Evolutionary conservation across 192 early-diverging fungal species (phyloP).

Genomic region (Entrophospora sp.): DNA sequence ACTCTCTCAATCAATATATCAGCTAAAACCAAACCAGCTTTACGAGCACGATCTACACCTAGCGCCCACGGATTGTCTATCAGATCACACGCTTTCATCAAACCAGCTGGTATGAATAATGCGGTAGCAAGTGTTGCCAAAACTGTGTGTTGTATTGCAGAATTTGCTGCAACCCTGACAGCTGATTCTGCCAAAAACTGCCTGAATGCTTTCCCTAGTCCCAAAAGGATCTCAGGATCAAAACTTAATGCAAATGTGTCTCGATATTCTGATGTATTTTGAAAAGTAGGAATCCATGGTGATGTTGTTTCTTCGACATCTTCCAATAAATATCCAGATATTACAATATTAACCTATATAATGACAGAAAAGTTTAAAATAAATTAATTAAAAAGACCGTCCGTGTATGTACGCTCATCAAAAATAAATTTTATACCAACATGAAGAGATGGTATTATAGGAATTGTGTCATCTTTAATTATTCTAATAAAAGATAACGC

Average conservation of each 20-base stretch:
- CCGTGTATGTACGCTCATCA: no score
- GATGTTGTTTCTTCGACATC: slow-evolving; percentile 24
- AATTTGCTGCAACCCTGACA: slow-evolving; percentile 36
- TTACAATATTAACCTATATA: slow-evolving; percentile 39
- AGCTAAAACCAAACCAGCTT: slow-evolving; percentile 48
- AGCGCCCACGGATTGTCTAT: slow-evolving; percentile 55
- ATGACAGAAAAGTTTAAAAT: no score
- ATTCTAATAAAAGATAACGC: slow-evolving; percentile 43
- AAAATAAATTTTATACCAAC: no score
- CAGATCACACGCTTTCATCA: slow-evolving; percentile 45
- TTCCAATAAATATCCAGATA: slow-evolving; percentile 49
- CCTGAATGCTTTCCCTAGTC: slow-evolving; percentile 40
- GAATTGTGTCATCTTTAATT: slow-evolving; percentile 37
- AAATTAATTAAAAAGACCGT: no score
- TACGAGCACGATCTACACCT: slow-evolving; percentile 41
- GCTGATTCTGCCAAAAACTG: slow-evolving; percentile 42
- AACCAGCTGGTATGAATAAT: slow-evolving; percentile 37
- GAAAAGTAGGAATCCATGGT: slow-evolving; percentile 38
- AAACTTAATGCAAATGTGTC: slow-evolving; percentile 46
- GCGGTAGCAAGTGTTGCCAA: slow-evolving; percentile 43
- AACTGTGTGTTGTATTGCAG: slow-evolving; percentile 41
- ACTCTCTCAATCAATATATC: slow-evolving; percentile 45
- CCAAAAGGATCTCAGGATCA: slow-evolving; percentile 35
- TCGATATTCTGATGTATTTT: slow-evolving; percentile 17
- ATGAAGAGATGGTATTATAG: slow-evolving; percentile 44